phyloP scores from a whole-genome alignment of 768 basidiomycete genomes.

The Russula griseocarnosa region DNA sequence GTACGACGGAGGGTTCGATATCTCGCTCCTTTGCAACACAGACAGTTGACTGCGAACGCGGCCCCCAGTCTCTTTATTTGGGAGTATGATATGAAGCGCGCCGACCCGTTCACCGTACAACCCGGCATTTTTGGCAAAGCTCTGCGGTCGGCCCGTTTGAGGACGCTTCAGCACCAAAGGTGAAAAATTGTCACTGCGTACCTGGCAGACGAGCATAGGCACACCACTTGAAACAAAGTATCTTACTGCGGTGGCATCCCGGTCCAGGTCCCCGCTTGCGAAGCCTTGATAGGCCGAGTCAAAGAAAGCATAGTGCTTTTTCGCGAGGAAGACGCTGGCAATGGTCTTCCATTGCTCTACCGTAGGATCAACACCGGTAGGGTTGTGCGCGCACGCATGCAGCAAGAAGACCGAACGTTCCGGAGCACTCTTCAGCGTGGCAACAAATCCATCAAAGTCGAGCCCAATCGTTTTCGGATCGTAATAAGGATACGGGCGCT shows the following conservation, averaged over 20 bases:
- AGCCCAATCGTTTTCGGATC: conserved; percentile 86
- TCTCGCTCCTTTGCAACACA: conserved; percentile 88
- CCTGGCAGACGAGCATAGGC: conserved; percentile 85
- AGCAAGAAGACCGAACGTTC: conserved; percentile 80
- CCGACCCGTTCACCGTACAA: conserved; percentile 93
- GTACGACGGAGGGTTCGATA: conserved; percentile 90
- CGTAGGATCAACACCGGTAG: conserved; percentile 94
- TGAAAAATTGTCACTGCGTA: conserved; percentile 35
- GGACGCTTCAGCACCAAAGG: background rate
- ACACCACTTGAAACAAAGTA: conserved; percentile 75
- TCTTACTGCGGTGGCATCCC: conserved; percentile 88
- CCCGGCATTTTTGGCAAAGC: conserved; percentile 96
- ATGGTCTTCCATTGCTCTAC: conserved; percentile 79
- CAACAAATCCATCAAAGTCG: conserved; percentile 67
- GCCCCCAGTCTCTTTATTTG: conserved; percentile 58
- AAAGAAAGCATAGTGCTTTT: conserved; percentile 85
- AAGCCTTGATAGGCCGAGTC: conserved; percentile 98
- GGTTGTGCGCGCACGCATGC: conserved; percentile 95
- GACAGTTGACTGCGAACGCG: conserved; percentile 85
- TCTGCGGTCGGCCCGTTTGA: conserved; percentile 44
- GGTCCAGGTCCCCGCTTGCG: conserved; percentile 89
- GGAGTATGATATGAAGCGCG: conserved; percentile 80
- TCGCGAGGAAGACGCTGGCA: conserved; percentile 64
- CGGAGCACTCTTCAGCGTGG: conserved; percentile 58
- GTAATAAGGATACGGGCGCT: conserved; percentile 90